Conservation (phyloP, 768 basidiomycete genomes). For the Tulasnella sp. region DNA sequence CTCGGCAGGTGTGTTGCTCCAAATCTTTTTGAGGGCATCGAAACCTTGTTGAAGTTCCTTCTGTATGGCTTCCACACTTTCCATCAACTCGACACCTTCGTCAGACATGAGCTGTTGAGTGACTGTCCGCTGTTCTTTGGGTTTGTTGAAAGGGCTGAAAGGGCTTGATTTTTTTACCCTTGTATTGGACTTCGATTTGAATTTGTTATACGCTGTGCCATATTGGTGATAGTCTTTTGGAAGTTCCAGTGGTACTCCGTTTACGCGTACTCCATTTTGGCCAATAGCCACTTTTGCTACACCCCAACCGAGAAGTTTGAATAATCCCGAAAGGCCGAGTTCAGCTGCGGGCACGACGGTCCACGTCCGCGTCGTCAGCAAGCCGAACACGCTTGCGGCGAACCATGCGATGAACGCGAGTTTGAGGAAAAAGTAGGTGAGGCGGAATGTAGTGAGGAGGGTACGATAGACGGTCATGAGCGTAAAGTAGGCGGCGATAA, state of each 20-base stretch:
- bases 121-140: neutral
- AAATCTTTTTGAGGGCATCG: neutral
- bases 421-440: conserved; percentile 56
- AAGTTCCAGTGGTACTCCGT: conserved; percentile 35
- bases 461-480: conserved; percentile 69
- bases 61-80: conserved; percentile 11
- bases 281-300: conserved; percentile 6
- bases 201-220: conserved; percentile 10
- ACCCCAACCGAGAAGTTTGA: neutral
- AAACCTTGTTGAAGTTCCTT: conserved; percentile 1
- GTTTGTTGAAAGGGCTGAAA: neutral
- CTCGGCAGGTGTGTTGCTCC: neutral
- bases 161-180: neutral
- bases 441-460: conserved; percentile 58
- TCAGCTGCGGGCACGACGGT: conserved; percentile 1
- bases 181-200: conserved; percentile 1
- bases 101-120: neutral
- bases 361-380: conserved; percentile 9
- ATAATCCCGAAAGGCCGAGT: neutral
- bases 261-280: conserved; percentile 6
- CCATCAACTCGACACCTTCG: neutral
- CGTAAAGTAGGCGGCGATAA: conserved; percentile 62
- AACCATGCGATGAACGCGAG: conserved; percentile 54
- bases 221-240: conserved; percentile 7
- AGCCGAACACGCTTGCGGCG: conserved; percentile 24